phyloP scores from a whole-genome alignment of 2,329 filamentous ascomycete species.

The Coniochaeta sp. region DNA sequence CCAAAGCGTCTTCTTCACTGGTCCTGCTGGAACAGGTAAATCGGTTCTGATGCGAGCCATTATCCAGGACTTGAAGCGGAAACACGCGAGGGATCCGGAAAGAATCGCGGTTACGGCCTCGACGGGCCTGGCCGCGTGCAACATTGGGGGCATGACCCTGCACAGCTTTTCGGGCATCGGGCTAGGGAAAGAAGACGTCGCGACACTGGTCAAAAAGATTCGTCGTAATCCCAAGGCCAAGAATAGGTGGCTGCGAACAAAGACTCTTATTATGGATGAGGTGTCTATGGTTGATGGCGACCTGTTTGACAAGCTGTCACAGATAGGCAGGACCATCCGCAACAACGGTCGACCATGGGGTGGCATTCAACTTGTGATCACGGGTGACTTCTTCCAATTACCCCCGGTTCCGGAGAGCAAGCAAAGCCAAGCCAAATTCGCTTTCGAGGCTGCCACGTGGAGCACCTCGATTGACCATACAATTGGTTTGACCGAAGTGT shows the following conservation, averaged over 20 bases:
- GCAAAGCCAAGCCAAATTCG: conserved; percentile 66
- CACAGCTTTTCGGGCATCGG: conserved; percentile 97
- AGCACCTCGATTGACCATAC: conserved; percentile 89
- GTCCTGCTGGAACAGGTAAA: conserved; percentile 93
- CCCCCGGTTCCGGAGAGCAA: conserved; percentile 84
- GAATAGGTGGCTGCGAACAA: conserved; percentile 81
- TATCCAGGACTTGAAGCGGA: conserved; percentile 71
- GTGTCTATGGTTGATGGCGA: conserved; percentile 98
- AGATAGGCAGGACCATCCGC: conserved; percentile 74
- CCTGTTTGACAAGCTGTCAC: conserved; percentile 90
- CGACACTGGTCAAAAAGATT: conserved; percentile 81
- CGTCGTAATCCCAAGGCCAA: conserved; percentile 81
- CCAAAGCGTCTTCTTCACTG: conserved; percentile 95
- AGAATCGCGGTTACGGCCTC: conserved; percentile 90
- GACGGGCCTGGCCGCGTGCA: conserved; percentile 91
- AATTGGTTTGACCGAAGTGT: conserved; percentile 89
- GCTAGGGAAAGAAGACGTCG: conserved; percentile 80
- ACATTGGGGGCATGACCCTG: conserved; percentile 89
- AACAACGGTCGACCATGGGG: conserved; percentile 93
- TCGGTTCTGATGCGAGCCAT: conserved; percentile 92
- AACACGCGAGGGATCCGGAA: conserved; percentile 69
- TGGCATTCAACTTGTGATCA: conserved; percentile 91
- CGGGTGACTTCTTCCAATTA: conserved; percentile 95
- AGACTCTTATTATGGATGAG: conserved; percentile 85
- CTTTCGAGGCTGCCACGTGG: conserved; percentile 91